Base-by-base conservation (phyloP, 2,329 filamentous ascomycete species). In the Ascochyta viciae-villosae region DNA sequence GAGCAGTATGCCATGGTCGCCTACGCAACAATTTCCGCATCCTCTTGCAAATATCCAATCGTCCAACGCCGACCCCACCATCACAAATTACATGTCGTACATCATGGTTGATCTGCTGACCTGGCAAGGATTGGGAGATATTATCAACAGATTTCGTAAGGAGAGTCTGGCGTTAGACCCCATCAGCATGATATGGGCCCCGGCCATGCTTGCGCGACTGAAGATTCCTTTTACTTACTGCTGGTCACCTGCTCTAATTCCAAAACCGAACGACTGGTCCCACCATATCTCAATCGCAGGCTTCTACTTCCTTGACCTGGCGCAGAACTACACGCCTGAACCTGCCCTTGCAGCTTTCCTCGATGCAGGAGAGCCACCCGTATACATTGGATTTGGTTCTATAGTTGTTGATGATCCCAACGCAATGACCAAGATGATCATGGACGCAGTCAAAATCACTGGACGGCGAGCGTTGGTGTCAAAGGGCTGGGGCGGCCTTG, bases 121-220 rank as follows among this genome's bases (percentile, higher is more conserved):
- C 10, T 96, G 92, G 92, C 92, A 96, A 76, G 92, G 92, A 0
- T 78, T 96, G 4, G 93, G 93, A 34, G 93, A 97, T 74, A 81
- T 97, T 6, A 94, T 97, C 71, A 97, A 98, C 70, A 84, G 87
- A 10, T 97, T 96, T 68, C 83, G 93, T 48, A 87, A 89, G 62
- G 87, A 87, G 55, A 85, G 85, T 13, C 81, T 96, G 1, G 89
- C 89, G 24, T 79, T 97, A 0, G 89, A 95, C 40, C 85, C 89
- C 0, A 82, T 97, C 38, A 92, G 89, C 58, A 80, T 91, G 7
- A 87, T 96, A 44, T 94, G 89, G 84, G 93, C 90, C 2, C 92
- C 93, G 8, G 90, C 89, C 3, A 84, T 96, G 72, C 80, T 96
- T 13, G 87, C 85, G 40, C 86, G 91, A 29, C 79, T 97, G 29